Conservation (phyloP, 352 stramenopile species). For the Globisporangium takayamanum region DNA sequence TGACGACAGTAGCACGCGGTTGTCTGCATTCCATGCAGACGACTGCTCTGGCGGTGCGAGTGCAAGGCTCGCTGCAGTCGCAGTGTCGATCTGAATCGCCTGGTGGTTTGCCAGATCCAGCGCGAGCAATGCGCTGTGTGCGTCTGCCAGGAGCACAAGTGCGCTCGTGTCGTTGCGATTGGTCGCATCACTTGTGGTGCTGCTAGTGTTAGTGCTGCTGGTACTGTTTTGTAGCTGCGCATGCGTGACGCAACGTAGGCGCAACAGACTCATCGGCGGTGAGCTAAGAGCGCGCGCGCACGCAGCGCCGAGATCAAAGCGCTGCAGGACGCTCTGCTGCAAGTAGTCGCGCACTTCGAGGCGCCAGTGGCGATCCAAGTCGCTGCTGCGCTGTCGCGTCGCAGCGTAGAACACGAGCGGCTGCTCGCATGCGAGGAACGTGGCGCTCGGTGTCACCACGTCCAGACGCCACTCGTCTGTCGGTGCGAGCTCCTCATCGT, state of each 20-base stretch:
- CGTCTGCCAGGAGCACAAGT: constrained; percentile 21
- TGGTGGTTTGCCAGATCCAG: constrained; percentile 17
- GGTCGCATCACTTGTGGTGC: neutral
- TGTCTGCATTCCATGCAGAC: neutral
- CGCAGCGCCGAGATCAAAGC: constrained; percentile 17
- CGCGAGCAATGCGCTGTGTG: constrained; percentile 15
- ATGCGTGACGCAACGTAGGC: neutral
- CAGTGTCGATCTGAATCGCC: constrained; percentile 16
- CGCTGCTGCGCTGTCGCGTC: neutral
- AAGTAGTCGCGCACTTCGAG: constrained; percentile 37
- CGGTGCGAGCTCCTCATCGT: constrained; percentile 18
- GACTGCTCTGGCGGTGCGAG: neutral
- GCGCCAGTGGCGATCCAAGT: constrained; percentile 11
- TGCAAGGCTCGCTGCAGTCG: neutral
- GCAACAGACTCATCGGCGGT: constrained; percentile 2
- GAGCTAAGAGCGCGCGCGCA: too few species aligned
- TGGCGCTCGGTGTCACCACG: neutral
- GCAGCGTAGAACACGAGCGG: constrained; percentile 13
- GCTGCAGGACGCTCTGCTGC: constrained; percentile 19
- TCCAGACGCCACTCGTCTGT: constrained; percentile 33
- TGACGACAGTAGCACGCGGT: neutral
- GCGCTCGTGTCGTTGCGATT: constrained; percentile 4
- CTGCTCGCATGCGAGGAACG: constrained; percentile 4
- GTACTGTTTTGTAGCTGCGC: neutral
- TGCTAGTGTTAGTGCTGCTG: neutral